Conservation (phyloP, 352 stramenopile species). For the Blastocystis sp. region DNA sequence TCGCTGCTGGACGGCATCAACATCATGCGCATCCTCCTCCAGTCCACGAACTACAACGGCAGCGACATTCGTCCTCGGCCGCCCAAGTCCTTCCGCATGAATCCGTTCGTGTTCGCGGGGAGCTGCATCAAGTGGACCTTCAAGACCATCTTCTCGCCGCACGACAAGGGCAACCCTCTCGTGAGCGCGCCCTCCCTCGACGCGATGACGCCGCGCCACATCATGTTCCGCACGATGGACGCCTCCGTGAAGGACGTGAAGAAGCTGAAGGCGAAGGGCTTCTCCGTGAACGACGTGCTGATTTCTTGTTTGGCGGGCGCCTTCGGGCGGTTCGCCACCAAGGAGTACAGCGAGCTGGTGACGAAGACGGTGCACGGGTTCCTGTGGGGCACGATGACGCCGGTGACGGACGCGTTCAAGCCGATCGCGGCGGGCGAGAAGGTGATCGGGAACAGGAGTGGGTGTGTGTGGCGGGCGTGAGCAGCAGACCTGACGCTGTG, state of each 20-base stretch:
- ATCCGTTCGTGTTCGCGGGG: neutral
- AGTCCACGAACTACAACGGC: neutral
- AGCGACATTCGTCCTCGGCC: neutral
- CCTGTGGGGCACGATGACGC: constrained; percentile 47
- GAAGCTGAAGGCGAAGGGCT: constrained; percentile 12
- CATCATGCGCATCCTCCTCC: constrained; percentile 40
- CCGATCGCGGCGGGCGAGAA: neutral
- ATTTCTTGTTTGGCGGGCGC: constrained; percentile 12
- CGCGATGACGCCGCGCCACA: constrained; percentile 7
- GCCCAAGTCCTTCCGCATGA: neutral
- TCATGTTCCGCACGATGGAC: constrained; percentile 34
- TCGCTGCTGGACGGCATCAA: constrained; percentile 22
- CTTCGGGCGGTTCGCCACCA: constrained; percentile 15
- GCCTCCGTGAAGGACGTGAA: constrained; percentile 13
- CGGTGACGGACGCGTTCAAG: neutral
- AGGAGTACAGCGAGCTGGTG: neutral
- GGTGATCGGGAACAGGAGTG: constrained; percentile 30
- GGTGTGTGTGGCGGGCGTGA: neutral
- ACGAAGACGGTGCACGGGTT: constrained; percentile 9
- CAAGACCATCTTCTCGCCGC: neutral
- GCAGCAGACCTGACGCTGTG: constrained; percentile 30
- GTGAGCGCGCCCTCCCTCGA: neutral
- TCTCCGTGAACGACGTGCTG: constrained; percentile 55
- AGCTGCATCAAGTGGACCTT: constrained; percentile 11
- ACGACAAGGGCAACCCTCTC: constrained; percentile 21